Evolutionary conservation across 768 basidiomycete genomes (phyloP).

Genomic region (Sporobolomyces phaffii): DNA sequence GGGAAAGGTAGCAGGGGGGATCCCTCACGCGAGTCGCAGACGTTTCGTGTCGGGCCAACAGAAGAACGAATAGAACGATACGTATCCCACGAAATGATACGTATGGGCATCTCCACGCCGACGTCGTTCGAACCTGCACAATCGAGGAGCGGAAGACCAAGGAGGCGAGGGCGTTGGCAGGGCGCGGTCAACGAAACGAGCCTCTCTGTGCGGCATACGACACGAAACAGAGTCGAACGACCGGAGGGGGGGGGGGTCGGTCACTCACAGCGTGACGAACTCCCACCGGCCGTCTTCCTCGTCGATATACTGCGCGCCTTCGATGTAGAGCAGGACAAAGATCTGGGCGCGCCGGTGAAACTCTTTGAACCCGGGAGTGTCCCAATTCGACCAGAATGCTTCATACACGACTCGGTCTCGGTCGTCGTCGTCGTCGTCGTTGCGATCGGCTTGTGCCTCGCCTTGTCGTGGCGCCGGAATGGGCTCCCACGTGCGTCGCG

Average conservation of each 20-base stretch:
- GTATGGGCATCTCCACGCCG: conserved; percentile 53
- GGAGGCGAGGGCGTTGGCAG: no score
- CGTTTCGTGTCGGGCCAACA: conserved; percentile 87
- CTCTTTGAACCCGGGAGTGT: conserved; percentile 79
- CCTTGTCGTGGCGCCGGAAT: no score
- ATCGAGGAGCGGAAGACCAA: no score
- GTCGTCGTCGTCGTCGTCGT: conserved; percentile 40
- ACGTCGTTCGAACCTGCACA: background rate
- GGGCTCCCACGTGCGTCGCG: conserved; percentile 31
- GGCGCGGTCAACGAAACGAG: no score
- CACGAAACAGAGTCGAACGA: no score
- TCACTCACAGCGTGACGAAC: conserved; percentile 72
- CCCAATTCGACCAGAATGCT: conserved; percentile 84
- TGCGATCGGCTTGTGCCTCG: background rate
- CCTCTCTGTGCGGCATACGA: no score
- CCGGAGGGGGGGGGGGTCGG: background rate
- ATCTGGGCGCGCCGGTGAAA: conserved; percentile 89
- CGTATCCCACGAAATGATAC: conserved; percentile 92
- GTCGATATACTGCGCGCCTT: conserved; percentile 87
- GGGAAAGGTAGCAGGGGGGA: background rate
- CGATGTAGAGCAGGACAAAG: conserved; percentile 89
- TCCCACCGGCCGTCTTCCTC: conserved; percentile 94
- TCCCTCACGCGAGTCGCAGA: conserved; percentile 68
- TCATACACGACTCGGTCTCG: conserved; percentile 70
- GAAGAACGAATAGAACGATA: conserved; percentile 91